These are phyloP conservation scores for Apocynum venetum DNA, from an alignment of 257 asterid genomes.

Conservation along the genomic window DNA sequence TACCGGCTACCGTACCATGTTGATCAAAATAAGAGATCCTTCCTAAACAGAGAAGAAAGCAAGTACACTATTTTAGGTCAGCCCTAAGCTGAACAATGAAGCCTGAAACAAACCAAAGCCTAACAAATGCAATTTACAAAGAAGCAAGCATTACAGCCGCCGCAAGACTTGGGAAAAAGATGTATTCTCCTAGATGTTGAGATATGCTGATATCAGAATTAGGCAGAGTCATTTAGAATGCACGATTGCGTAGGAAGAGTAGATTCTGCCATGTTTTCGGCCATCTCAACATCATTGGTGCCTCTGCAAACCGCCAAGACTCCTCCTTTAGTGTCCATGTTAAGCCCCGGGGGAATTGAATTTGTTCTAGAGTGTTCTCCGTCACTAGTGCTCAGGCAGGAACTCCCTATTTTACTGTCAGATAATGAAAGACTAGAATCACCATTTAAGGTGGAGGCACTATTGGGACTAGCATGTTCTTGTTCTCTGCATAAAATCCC, in stretches of 20 bases:
- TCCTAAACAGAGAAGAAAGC: constrained; percentile 43
- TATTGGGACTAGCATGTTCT: constrained; percentile 38
- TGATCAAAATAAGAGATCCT: constrained; percentile 23
- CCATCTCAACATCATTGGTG: constrained; percentile 24
- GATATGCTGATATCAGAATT: constrained; percentile 10
- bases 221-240: constrained; percentile 16
- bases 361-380: constrained; percentile 56
- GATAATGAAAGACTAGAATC: constrained; percentile 42
- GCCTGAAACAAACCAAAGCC: constrained; percentile 32
- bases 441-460: constrained; percentile 34
- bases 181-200: constrained; percentile 20
- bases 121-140: constrained; percentile 44
- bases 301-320: constrained; percentile 10
- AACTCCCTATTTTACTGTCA: constrained; percentile 45
- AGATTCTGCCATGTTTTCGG: constrained; percentile 29
- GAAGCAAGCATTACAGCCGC: constrained; percentile 24
- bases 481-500: constrained; percentile 58
- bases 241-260: constrained; percentile 16
- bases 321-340: constrained; percentile 14
- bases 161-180: background rate
- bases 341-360: constrained; percentile 15
- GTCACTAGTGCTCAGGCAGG: constrained; percentile 52
- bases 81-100: constrained; percentile 66
- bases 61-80: constrained; percentile 38
- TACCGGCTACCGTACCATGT: background rate